Base-by-base conservation (phyloP, 2,329 filamentous ascomycete species). In the Colletotrichum sp. region DNA sequence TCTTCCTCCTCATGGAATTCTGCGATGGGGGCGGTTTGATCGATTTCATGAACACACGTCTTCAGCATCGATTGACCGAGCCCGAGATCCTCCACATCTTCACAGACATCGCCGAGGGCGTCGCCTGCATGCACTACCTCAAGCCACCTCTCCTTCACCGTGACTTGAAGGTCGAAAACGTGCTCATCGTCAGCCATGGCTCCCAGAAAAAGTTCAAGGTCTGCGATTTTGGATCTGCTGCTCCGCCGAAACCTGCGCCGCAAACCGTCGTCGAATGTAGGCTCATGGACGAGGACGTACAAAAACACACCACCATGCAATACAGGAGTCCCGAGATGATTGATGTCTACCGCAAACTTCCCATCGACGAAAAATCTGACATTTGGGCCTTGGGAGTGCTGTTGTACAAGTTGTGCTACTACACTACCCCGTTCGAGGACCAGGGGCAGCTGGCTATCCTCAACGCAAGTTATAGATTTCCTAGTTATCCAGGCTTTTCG, bases 311-410 rank as follows among this genome's bases (percentile, higher is more conserved):
- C 1, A 99, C 97, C 1, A 90, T 99, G 85, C 97, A 99, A 84
- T 99, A 99, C 84, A 92, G 97, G 79, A 99, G 96, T 83, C 97
- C 97, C 8, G 97, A 99, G 86, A 99, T 99, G 97, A 93, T 99
- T 76, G 97, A 99, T 82, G 97, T 99, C 28, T 99, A 98, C 86
- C 91, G 96, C 78, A 98, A 98, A 85, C 95, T 96, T 80, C 96
- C 97, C 1, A 98, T 99, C 82, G 95, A 99, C 82, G 97, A 99
- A 87, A 99, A 99, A 88, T 98, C 96, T 65, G 97, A 99, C 84
- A 98, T 99, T 34, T 99, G 96, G 97, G 97, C 97, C 1, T 87
- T 99, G 77, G 97, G 97, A 7, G 97, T 99, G 57, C 88, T 99
- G 75, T 86, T 99, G 71, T 99, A 99, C 89, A 99, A 99, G 88